These are phyloP conservation scores for Lactifluus subvellereus DNA, from an alignment of 768 basidiomycete genomes.

Conservation along the genomic window DNA sequence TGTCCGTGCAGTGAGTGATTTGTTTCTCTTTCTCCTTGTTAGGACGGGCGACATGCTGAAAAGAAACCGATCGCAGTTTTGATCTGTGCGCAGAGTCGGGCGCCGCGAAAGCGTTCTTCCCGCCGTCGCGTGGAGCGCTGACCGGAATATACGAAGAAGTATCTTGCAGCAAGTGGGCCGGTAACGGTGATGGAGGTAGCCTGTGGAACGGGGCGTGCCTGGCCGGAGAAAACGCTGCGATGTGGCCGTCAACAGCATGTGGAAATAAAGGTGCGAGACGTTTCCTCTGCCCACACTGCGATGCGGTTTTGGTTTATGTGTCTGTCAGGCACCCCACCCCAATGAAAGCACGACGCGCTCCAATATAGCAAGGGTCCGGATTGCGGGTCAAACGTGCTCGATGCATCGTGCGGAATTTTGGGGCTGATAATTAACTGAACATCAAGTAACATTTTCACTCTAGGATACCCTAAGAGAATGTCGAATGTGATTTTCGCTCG, in stretches of 20 bases:
- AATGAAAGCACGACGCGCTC: background rate
- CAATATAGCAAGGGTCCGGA: background rate
- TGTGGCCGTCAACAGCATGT: slow-evolving; percentile 50
- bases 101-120: slow-evolving; percentile 49
- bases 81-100: slow-evolving; percentile 58
- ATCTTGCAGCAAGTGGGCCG: slow-evolving; percentile 52
- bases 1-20: slow-evolving; percentile 44
- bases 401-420: background rate
- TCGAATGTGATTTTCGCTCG: background rate
- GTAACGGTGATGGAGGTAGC: slow-evolving; percentile 27
- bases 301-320: background rate
- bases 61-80: slow-evolving; percentile 37
- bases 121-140: slow-evolving; percentile 46
- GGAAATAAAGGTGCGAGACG: slow-evolving; percentile 44
- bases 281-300: background rate
- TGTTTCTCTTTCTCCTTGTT: background rate
- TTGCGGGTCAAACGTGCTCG: background rate
- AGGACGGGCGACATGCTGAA: background rate
- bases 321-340: slow-evolving; percentile 1
- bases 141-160: slow-evolving; percentile 50
- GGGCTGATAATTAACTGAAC: background rate
- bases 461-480: background rate
- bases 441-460: background rate
- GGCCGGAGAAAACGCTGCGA: slow-evolving; percentile 40
- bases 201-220: slow-evolving; percentile 49